These are phyloP conservation scores for Magnaporthiopsis incrustans DNA, from an alignment of 2,329 filamentous ascomycete species.

Conservation along the genomic window DNA sequence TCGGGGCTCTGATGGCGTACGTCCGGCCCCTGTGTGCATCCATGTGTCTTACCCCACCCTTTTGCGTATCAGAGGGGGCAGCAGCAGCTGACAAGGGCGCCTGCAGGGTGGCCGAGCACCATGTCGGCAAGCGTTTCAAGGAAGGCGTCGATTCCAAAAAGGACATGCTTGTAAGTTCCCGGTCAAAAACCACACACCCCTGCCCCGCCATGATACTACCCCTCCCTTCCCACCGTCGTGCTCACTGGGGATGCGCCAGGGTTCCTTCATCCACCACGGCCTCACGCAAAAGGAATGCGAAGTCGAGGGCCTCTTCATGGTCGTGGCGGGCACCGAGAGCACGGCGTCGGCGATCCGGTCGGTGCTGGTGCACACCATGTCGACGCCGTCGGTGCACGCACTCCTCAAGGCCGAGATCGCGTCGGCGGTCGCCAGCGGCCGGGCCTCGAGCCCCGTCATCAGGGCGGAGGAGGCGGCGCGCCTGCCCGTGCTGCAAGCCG, in stretches of 20 bases:
- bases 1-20: slow-evolving; percentile 11
- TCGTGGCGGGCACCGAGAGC: slow-evolving; percentile 35
- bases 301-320: slow-evolving; percentile 20
- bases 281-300: slow-evolving; percentile 20
- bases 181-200: neutral
- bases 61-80: no score
- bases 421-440: slow-evolving; percentile 22
- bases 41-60: no score
- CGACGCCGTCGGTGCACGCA: slow-evolving; percentile 32
- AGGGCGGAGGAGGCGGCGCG: slow-evolving; percentile 21
- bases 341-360: slow-evolving; percentile 41
- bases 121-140: slow-evolving; percentile 23
- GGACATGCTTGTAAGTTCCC: neutral
- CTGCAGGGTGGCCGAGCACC: no score
- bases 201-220: no score
- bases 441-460: slow-evolving; percentile 19
- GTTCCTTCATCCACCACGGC: slow-evolving; percentile 21
- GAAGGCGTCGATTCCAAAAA: neutral
- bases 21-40: no score
- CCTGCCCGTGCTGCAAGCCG: slow-evolving; percentile 9
- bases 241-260: slow-evolving; percentile 15
- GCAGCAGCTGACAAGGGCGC: no score
- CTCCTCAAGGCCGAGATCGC: slow-evolving; percentile 37
- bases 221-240: no score
- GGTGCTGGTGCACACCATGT: slow-evolving; percentile 39